These are phyloP conservation scores for Neoboletus subvelutipes DNA, from an alignment of 768 basidiomycete species.

Conservation along the genomic window DNA sequence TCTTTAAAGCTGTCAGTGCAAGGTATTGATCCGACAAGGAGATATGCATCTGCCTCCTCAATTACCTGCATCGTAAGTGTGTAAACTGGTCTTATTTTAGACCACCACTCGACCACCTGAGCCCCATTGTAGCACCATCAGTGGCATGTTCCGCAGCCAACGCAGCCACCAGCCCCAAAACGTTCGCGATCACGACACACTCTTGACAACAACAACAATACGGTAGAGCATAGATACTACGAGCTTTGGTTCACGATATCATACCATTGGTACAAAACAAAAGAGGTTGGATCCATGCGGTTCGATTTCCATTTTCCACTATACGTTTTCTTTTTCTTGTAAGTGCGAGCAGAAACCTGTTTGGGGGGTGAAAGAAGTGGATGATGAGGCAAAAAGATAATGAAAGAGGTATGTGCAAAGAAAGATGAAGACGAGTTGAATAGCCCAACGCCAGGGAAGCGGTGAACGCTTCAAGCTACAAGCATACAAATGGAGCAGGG, in stretches of 20 bases:
- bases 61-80: slow-evolving; percentile 38
- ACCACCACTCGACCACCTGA: no score
- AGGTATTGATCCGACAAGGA: slow-evolving; percentile 33
- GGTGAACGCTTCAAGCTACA: slow-evolving; percentile 26
- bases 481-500: slow-evolving; percentile 26
- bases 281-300: slow-evolving; percentile 3
- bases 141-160: no score
- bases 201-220: no score
- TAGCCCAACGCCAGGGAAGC: slow-evolving; percentile 1
- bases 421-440: neutral
- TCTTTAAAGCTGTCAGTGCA: no score
- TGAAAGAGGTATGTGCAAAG: slow-evolving; percentile 1
- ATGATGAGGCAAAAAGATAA: slow-evolving; percentile 10
- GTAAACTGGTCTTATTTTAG: no score
- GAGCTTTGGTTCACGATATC: slow-evolving; percentile 1
- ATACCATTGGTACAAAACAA: slow-evolving; percentile 10
- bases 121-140: no score
- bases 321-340: slow-evolving; percentile 9
- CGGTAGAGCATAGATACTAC: neutral
- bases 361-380: neutral
- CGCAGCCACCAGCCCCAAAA: no score
- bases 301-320: slow-evolving; percentile 21
- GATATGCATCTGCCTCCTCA: slow-evolving; percentile 65
- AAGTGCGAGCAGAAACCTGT: slow-evolving; percentile 19
- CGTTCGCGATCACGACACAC: no score